These are phyloP conservation scores for Calycina herbarum DNA, from an alignment of 2,329 filamentous ascomycete species.

Conservation along the genomic window DNA sequence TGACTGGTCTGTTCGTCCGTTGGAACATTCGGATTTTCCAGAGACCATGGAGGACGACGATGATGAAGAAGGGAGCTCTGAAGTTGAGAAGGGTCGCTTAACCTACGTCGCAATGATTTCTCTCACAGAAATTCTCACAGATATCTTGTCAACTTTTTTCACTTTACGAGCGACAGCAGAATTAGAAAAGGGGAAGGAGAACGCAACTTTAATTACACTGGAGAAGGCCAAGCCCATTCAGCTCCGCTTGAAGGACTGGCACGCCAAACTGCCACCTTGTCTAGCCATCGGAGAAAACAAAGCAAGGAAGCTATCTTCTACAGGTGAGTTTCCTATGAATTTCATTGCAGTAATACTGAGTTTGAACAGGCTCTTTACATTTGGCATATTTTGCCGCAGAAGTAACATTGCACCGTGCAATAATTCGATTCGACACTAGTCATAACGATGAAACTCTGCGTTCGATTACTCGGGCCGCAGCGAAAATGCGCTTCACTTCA, in stretches of 20 bases:
- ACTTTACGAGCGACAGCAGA: constrained; percentile 35
- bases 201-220: constrained; percentile 39
- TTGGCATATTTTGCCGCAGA: constrained; percentile 53
- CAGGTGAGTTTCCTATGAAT: constrained; percentile 18
- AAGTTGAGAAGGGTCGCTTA: constrained; percentile 47
- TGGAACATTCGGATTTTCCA: constrained; percentile 47
- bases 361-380: constrained; percentile 45
- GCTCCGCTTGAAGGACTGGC: constrained; percentile 49
- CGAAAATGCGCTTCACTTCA: constrained; percentile 41
- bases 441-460: constrained; percentile 23
- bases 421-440: constrained; percentile 45
- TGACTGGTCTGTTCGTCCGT: constrained; percentile 54
- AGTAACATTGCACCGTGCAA: constrained; percentile 51
- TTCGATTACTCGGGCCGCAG: constrained; percentile 36
- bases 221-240: constrained; percentile 50
- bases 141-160: constrained; percentile 52
- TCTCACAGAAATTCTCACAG: constrained; percentile 51
- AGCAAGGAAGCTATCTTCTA: constrained; percentile 43
- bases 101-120: constrained; percentile 52
- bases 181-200: constrained; percentile 27
- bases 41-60: constrained; percentile 34
- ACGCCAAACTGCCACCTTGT: constrained; percentile 44
- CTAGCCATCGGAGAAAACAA: constrained; percentile 46
- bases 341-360: background rate
- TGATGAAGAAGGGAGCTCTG: constrained; percentile 40